Evolutionary conservation across 495 filamentous ascomycete species (phyloP).

Genomic region (Xylaria curta): DNA sequence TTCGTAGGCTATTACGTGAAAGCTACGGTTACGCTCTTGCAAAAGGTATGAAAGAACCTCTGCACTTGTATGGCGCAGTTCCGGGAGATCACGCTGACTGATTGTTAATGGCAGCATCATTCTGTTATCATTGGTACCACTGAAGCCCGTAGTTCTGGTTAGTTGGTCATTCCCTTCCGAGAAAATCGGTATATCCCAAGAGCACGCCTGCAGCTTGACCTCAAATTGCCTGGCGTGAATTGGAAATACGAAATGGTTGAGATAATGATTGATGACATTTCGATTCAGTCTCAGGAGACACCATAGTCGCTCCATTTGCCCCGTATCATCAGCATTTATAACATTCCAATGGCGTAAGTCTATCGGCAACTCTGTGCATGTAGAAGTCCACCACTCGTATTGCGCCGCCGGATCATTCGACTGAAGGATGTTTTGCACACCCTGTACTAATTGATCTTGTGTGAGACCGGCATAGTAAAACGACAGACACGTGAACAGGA

Average conservation of each 20-base stretch:
- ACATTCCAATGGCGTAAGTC: constrained; percentile 51
- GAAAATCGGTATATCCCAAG: constrained; percentile 59
- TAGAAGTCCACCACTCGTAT: constrained; percentile 55
- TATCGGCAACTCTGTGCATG: constrained; percentile 46
- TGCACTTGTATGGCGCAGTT: constrained; percentile 57
- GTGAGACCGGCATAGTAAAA: constrained; percentile 60
- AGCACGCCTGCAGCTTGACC: constrained; percentile 58
- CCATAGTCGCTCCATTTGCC: constrained; percentile 53
- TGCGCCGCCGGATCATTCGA: constrained; percentile 58
- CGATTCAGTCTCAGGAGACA: constrained; percentile 43
- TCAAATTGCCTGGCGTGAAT: constrained; percentile 58
- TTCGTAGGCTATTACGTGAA: constrained; percentile 41
- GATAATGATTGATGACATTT: constrained; percentile 55
- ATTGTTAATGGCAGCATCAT: constrained; percentile 58
- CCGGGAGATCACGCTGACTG: constrained; percentile 56
- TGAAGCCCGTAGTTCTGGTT: constrained; percentile 58
- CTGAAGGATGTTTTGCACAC: constrained; percentile 49
- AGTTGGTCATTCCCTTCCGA: constrained; percentile 22
- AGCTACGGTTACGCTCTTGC: constrained; percentile 49
- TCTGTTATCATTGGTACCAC: constrained; percentile 61
- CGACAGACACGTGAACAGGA: constrained; percentile 58
- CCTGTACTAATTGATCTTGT: constrained; percentile 47
- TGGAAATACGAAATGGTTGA: constrained; percentile 63
- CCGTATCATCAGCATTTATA: constrained; percentile 58
- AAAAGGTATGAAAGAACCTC: constrained; percentile 61